Percentiles rank a stretch among this genome's conserved stretches.
Evolutionary conservation across 1,139 yeast genomes (phyloP).

Genomic region (Pichia sp.): DNA sequence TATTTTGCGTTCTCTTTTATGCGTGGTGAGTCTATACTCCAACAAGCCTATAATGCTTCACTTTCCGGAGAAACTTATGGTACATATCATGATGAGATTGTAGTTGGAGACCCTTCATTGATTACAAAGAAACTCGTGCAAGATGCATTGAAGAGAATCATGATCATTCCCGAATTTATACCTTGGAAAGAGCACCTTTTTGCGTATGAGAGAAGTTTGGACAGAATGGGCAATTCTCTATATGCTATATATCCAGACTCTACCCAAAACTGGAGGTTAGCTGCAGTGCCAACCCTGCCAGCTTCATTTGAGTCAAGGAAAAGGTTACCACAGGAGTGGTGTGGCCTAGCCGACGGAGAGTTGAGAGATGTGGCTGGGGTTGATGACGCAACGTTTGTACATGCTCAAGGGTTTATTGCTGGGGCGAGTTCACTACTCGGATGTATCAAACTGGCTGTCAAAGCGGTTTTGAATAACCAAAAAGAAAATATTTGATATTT

Average conservation of each 20-base stretch:
- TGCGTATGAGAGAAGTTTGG: constrained; percentile 58
- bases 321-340: constrained; percentile 82
- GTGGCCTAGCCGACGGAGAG: constrained; percentile 85
- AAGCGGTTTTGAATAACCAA: constrained; percentile 10
- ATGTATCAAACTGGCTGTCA: constrained; percentile 65
- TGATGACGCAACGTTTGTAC: constrained; percentile 81
- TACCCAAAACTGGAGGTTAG: constrained; percentile 73
- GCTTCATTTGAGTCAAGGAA: constrained; percentile 76
- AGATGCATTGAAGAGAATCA: constrained; percentile 32
- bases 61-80: constrained; percentile 33
- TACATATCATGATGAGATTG: background rate
- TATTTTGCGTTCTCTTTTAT: constrained; percentile 82
- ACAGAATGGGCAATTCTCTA: constrained; percentile 48
- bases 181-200: constrained; percentile 95
- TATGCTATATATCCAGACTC: constrained; percentile 79
- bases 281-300: constrained; percentile 74
- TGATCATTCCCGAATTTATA: constrained; percentile 66
- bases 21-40: constrained; percentile 77
- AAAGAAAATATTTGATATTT: background rate
- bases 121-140: background rate
- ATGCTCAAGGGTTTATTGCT: constrained; percentile 95
- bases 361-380: constrained; percentile 68
- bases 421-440: constrained; percentile 80
- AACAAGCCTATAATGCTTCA: constrained; percentile 55
- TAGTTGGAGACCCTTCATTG: background rate